Conservation (phyloP, 805 yeast genomes). For the Candida taoyuanica region DNA sequence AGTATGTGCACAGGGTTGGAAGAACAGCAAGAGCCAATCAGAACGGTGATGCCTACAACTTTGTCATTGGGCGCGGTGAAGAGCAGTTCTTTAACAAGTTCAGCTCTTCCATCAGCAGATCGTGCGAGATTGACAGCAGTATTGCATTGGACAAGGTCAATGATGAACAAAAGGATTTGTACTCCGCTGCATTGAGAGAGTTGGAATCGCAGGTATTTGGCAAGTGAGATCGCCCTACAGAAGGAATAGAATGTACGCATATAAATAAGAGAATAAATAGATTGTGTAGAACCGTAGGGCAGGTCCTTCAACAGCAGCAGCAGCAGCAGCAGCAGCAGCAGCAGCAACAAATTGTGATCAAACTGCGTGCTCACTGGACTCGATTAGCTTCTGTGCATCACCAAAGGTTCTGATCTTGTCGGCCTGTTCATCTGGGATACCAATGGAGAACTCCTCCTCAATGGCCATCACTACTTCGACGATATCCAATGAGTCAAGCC, state of each 20-base stretch:
- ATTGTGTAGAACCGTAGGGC: neutral
- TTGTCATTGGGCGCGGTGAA: conserved; percentile 79
- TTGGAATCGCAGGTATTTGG: conserved; percentile 39
- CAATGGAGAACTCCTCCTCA: conserved; percentile 61
- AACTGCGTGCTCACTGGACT: conserved; percentile 22
- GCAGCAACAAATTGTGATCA: conserved; percentile 4
- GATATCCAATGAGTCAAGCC: conserved; percentile 66
- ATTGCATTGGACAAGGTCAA: conserved; percentile 23
- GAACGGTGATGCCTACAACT: conserved; percentile 66
- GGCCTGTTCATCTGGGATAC: conserved; percentile 76
- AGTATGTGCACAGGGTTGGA: conserved; percentile 94
- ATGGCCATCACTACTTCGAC: conserved; percentile 72
- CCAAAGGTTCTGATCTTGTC: conserved; percentile 84
- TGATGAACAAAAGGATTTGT: conserved; percentile 30
- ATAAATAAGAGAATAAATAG: conserved; percentile 14
- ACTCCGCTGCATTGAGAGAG: conserved; percentile 39
- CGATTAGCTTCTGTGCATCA: conserved; percentile 78
- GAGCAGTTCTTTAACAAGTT: conserved; percentile 53
- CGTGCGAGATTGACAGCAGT: conserved; percentile 34
- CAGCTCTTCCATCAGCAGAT: conserved; percentile 50
- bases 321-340: too few species aligned
- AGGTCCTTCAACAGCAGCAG: neutral
- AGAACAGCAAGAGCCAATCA: conserved; percentile 94
- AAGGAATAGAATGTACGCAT: conserved; percentile 2
- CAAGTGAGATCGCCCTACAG: conserved; percentile 4